Percentiles rank a stretch among this genome's conserved stretches.
These are phyloP conservation scores for Orbilia oligospora DNA, from an alignment of 2,329 filamentous ascomycete genomes.

Conservation along the genomic window DNA sequence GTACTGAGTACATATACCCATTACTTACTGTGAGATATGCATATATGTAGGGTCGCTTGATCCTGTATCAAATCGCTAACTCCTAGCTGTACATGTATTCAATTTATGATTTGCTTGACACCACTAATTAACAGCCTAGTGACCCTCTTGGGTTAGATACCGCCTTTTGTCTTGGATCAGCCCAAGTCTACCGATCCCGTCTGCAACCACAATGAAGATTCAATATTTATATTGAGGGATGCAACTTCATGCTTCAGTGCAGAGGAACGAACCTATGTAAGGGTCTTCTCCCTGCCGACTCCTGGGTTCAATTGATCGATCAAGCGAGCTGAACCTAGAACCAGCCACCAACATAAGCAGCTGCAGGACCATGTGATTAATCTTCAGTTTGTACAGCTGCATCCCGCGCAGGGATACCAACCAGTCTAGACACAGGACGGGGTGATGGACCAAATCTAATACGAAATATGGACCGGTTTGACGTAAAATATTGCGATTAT, in stretches of 20 bases:
- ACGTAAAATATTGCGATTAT: conserved; percentile 22
- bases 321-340: conserved; percentile 20
- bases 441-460: not conserved
- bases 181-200: not conserved
- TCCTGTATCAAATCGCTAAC: not conserved
- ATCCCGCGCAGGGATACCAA: not conserved
- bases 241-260: no score
- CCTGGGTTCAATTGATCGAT: not conserved
- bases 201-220: not conserved
- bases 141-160: not conserved
- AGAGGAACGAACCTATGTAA: not conserved
- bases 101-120: not conserved
- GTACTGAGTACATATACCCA: no score
- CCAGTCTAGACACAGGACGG: not conserved
- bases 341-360: conserved; percentile 2
- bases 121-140: not conserved
- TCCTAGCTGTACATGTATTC: not conserved
- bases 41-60: not conserved
- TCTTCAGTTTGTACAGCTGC: conserved; percentile 3
- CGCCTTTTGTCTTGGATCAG: not conserved
- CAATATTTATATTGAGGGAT: not conserved
- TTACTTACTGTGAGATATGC: no score
- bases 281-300: not conserved
- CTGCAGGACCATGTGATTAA: conserved; percentile 10
- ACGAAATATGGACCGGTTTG: not conserved